Conservation (phyloP, 2,329 filamentous ascomycete species). For the Aspergillus candidus region DNA sequence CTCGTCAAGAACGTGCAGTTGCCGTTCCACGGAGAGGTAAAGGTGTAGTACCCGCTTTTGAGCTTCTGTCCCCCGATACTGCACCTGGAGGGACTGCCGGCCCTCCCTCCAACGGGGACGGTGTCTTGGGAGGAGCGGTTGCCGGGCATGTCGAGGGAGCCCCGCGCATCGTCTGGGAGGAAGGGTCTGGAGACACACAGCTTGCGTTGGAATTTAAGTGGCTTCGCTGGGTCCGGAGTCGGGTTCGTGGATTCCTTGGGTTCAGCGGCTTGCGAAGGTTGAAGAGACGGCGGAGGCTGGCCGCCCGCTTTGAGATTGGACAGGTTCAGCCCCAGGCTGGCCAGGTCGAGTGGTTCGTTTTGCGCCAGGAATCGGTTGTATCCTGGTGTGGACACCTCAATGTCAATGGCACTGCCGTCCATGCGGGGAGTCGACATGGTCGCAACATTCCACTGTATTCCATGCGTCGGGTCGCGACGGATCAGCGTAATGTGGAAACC, state of each 20-base stretch:
- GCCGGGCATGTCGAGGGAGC: constrained; percentile 14
- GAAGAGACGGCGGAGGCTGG: constrained; percentile 7
- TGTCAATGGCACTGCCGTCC: constrained; percentile 36
- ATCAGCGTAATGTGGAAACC: constrained; percentile 54
- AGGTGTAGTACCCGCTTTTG: constrained; percentile 57
- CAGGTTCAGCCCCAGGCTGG: constrained; percentile 23
- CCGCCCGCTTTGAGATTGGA: constrained; percentile 9
- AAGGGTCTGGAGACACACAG: constrained; percentile 27
- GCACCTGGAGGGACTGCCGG: constrained; percentile 11
- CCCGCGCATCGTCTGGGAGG: constrained; percentile 14
- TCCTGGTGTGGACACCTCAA: constrained; percentile 55
- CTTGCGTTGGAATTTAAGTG: constrained; percentile 29
- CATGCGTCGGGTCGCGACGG: constrained; percentile 63
- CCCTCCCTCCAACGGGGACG: not conserved
- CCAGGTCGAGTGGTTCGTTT: constrained; percentile 31
- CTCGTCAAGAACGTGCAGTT: constrained; percentile 80
- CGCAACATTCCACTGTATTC: constrained; percentile 70
- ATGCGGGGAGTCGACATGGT: constrained; percentile 46
- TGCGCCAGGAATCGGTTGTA: constrained; percentile 52
- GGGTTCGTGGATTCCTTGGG: constrained; percentile 1
- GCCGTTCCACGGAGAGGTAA: constrained; percentile 80
- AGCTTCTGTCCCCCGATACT: constrained; percentile 18
- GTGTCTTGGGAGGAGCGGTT: constrained; percentile 15
- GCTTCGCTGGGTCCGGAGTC: constrained; percentile 12
- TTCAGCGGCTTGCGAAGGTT: constrained; percentile 3